A percentile compares a stretch with the other conserved stretches of the same genome.
These are phyloP conservation scores for Trichoderma gamsii DNA, from an alignment of 495 filamentous ascomycete species.

Conservation along the genomic window DNA sequence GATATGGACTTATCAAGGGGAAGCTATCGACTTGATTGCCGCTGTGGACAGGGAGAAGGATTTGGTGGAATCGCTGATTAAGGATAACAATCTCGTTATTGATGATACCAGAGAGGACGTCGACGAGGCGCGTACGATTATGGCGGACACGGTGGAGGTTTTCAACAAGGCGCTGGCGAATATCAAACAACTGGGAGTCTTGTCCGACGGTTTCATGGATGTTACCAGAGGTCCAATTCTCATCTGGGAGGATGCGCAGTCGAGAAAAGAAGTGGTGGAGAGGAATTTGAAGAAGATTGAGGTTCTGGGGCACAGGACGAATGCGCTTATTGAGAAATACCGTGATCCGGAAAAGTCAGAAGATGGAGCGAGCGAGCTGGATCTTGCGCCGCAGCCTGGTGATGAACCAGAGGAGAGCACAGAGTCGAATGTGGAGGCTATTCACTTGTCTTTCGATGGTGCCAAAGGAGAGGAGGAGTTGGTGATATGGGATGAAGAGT, in stretches of 20 bases:
- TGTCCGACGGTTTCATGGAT: neutral
- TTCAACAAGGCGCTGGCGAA: neutral
- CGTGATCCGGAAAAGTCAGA: neutral
- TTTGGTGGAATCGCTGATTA: neutral
- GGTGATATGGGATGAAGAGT: neutral
- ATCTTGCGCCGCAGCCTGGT: neutral
- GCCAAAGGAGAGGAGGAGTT: neutral
- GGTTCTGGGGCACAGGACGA: neutral
- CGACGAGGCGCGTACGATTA: neutral
- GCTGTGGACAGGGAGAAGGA: neutral
- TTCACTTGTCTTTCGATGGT: neutral
- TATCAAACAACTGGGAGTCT: neutral
- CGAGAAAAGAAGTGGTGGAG: neutral
- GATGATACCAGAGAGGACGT: neutral
- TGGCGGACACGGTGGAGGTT: neutral
- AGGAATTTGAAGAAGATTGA: neutral
- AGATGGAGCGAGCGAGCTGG: neutral
- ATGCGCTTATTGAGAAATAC: neutral
- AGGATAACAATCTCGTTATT: neutral
- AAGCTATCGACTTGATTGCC: neutral
- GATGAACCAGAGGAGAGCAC: neutral
- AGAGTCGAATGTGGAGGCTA: neutral
- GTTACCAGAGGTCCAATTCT: neutral
- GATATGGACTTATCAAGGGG: neutral
- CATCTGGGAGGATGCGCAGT: neutral